These are phyloP conservation scores for Daldinia sp. DNA, from an alignment of 2,329 filamentous ascomycete species.

Conservation along the genomic window DNA sequence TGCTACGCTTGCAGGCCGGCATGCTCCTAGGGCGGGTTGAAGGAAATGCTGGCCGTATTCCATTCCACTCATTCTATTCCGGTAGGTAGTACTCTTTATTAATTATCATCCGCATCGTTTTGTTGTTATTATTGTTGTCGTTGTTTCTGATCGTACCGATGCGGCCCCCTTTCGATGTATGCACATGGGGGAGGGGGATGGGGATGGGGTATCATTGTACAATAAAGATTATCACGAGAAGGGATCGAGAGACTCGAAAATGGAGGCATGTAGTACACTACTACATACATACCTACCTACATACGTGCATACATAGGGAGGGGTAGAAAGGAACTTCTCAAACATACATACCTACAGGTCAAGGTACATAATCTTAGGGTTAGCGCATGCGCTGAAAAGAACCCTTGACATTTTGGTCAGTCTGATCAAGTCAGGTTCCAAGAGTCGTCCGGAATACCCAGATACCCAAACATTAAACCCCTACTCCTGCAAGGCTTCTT, in stretches of 20 bases:
- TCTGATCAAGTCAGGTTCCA: neutral
- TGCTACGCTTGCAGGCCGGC: conserved; percentile 28
- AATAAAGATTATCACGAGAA: conserved; percentile 2
- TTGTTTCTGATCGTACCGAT: conserved; percentile 22
- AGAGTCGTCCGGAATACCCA: neutral
- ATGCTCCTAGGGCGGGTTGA: conserved; percentile 17
- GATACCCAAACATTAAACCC: neutral
- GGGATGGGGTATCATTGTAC: neutral
- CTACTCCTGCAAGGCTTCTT: conserved; percentile 10
- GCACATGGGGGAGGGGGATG: neutral
- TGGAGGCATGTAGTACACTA: neutral
- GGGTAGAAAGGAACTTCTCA: neutral
- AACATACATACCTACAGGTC: neutral
- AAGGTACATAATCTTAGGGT: neutral
- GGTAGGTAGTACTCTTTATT: conserved; percentile 38
- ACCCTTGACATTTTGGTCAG: conserved; percentile 25
- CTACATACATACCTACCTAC: too few relatives aligned
- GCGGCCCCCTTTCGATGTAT: neutral
- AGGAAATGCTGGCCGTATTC: conserved; percentile 33
- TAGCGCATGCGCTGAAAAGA: conserved; percentile 24
- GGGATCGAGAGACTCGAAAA: neutral
- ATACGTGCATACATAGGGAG: neutral
- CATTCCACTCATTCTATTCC: conserved; percentile 35
- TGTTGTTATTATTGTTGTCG: conserved; percentile 7
- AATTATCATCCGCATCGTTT: conserved; percentile 33